Conservation (phyloP, 169 alveolate species). For the Eimeria zaria region DNA sequence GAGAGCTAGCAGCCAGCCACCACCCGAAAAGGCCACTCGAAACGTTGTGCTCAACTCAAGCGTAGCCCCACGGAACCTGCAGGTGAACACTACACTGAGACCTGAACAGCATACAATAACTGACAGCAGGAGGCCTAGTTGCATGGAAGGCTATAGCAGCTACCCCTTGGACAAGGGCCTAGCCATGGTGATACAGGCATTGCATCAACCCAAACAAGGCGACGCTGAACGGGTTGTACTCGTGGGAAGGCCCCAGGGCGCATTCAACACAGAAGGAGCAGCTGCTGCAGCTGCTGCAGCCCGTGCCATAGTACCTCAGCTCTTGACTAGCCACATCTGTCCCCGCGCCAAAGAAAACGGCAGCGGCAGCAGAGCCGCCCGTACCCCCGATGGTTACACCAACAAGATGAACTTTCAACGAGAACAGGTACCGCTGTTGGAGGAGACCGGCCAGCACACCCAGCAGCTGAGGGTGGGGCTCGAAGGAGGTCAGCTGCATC, state of each 20-base stretch:
- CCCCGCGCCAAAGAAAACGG: not conserved
- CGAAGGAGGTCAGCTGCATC: not conserved
- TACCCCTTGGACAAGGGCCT: not conserved
- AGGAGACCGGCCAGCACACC: not conserved
- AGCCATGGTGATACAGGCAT: not conserved
- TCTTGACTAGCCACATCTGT: not conserved
- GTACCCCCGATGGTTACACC: not conserved
- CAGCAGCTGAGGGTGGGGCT: not conserved
- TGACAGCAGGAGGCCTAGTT: not conserved
- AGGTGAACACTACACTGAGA: not conserved
- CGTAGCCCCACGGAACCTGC: not conserved
- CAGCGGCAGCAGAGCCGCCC: not conserved
- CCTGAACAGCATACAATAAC: not conserved
- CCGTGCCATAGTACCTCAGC: not conserved
- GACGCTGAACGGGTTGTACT: not conserved
- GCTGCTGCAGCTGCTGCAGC: not conserved
- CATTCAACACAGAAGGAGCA: not conserved
- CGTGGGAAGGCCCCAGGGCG: not conserved
- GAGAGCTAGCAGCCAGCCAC: conserved; percentile 29
- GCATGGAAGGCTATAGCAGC: not conserved
- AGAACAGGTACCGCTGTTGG: not conserved
- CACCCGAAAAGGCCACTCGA: not conserved
- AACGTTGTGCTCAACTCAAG: not conserved
- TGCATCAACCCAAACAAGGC: not conserved
- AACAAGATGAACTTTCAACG: not conserved